These are phyloP conservation scores for Cystobasidium onofrii DNA, from an alignment of 768 basidiomycete species.

Conservation along the genomic window DNA sequence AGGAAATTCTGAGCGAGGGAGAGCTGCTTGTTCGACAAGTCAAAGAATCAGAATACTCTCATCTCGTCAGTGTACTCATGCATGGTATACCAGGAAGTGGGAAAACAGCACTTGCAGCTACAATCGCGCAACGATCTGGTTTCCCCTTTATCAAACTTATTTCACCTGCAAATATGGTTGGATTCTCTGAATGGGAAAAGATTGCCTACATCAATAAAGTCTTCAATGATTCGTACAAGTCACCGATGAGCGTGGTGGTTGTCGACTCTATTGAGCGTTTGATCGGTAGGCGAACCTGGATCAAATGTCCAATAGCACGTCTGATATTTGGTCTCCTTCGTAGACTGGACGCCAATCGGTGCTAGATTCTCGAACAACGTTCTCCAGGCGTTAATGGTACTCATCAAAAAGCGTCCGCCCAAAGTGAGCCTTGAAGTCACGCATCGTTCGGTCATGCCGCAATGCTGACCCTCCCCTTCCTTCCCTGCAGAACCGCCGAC, in stretches of 20 bases:
- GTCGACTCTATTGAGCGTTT: constrained; percentile 90
- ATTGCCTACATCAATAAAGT: constrained; percentile 82
- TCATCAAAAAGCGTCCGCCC: constrained; percentile 80
- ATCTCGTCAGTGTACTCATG: constrained; percentile 78
- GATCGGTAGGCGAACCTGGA: constrained; percentile 56
- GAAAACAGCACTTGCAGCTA: constrained; percentile 88
- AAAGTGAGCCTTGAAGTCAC: constrained; percentile 60
- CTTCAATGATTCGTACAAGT: constrained; percentile 93
- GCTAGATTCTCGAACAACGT: constrained; percentile 93
- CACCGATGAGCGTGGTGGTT: constrained; percentile 88
- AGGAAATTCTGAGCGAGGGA: constrained; percentile 82
- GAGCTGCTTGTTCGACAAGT: constrained; percentile 89
- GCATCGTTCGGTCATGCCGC: too few relatives aligned
- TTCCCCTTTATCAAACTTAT: constrained; percentile 98
- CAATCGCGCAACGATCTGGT: constrained; percentile 83
- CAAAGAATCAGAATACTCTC: constrained; percentile 75
- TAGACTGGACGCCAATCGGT: constrained; percentile 95
- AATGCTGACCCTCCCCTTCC: too few relatives aligned
- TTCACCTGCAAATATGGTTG: constrained; percentile 93
- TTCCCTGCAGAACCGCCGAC: constrained; percentile 64
- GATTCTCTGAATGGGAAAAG: constrained; percentile 85
- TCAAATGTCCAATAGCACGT: neutral
- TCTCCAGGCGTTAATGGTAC: constrained; percentile 77
- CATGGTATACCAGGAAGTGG: constrained; percentile 85
- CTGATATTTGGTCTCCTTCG: neutral